Base-by-base conservation (phyloP, 805 yeast genomes). In the Wickerhamiella sergipiensis region DNA sequence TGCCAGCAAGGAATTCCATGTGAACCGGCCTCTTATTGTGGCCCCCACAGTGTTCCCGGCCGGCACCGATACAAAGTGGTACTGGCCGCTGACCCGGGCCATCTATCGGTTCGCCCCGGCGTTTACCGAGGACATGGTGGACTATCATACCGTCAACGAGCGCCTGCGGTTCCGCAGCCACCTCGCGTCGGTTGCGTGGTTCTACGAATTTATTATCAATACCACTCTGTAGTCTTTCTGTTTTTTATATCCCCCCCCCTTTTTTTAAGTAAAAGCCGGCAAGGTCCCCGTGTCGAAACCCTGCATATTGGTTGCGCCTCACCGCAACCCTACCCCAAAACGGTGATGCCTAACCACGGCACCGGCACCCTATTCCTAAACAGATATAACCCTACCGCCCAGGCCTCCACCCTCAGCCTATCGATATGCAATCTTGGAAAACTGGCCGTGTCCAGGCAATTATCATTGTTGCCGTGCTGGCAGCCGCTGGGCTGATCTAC, bases 31-130 rank as follows among this genome's bases (percentile, higher is more conserved):
- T n/a, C 61, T 71, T 15, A 56, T 77, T 43, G 72, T 78, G 15
- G 71, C 83, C 2, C 86, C 88, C 2, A 68, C 75, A 23, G 62
- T 82, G 42, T 75, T 78, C 73, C 71, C 83, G 2, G 88, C 82
- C 19, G 82, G 81, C 64, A 83, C 89, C 2, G 89, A 83, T 60
- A 82, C 88, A 5, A 68, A 71, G 52, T 71, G 75, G 59, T 83
- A 80, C 64, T 81, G 86, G 87, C 61, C 66, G 43, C 66, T 83
- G 57, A 75, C 83, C 2, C 64, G 70, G 38, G 75, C 81, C 59
- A 80, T 83, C 49, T 83, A 71, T 67, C 71, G 89, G 52, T 79
- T 72, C 61, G 71, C 72, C 43, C 83, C 85, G 12, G 74, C 73
- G 31, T 63, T 67, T 19, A 57, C 62, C 36, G 65, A 64, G 42